Evolutionary conservation across 1,284 basidiomycete species (phyloP).

Genomic region (Leccinum ponderosum): DNA sequence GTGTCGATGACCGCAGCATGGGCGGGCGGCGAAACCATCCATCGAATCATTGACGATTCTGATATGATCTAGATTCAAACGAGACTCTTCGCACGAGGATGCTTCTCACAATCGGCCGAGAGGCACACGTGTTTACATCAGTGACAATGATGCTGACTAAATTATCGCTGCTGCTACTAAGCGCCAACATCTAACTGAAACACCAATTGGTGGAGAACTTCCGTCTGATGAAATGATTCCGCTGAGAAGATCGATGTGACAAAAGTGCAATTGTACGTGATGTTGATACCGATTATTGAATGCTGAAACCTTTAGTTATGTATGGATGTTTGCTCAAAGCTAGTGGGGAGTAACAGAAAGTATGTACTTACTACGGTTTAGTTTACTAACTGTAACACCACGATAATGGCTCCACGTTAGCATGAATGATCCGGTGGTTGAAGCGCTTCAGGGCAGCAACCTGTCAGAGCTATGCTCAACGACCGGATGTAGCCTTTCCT

Average conservation of each 20-base stretch:
- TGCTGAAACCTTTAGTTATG: not conserved
- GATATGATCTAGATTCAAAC: not conserved
- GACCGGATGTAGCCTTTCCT: not conserved
- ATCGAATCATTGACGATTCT: not conserved
- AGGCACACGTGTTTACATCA: not conserved
- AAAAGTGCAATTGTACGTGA: not conserved
- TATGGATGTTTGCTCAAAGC: too few relatives aligned
- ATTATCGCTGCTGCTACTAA: not conserved
- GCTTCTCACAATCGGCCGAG: not conserved
- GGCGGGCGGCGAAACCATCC: not conserved
- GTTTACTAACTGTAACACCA: too few relatives aligned
- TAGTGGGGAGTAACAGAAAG: too few relatives aligned
- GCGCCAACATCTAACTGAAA: not conserved
- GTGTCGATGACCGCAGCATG: not conserved
- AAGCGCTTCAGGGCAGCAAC: not conserved
- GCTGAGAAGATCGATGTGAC: not conserved
- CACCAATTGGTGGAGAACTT: not conserved
- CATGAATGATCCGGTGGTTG: not conserved
- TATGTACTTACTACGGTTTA: too few relatives aligned
- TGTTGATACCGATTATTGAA: not conserved
- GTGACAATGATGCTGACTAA: not conserved
- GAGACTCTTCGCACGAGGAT: not conserved
- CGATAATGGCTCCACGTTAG: too few relatives aligned
- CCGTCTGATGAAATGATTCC: not conserved
- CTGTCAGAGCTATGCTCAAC: not conserved